Conservation (phyloP, 441 rosid species). For the Breynia disticha region DNA sequence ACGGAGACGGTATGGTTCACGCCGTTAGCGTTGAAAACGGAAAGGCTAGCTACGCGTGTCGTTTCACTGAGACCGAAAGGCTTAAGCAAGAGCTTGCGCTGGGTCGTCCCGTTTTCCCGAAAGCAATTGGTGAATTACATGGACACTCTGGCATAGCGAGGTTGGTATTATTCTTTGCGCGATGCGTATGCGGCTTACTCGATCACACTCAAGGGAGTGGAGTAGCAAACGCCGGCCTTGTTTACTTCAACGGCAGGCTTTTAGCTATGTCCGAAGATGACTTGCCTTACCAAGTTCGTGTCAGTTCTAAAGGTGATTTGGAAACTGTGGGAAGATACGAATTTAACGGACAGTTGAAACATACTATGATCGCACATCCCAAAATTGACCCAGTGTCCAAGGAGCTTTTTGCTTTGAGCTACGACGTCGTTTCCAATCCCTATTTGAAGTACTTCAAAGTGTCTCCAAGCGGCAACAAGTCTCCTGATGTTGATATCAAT, state of each 20-base stretch:
- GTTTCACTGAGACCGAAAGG: slow-evolving; percentile 62
- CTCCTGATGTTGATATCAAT: slow-evolving; percentile 56
- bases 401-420: slow-evolving; percentile 56
- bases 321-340: slow-evolving; percentile 47
- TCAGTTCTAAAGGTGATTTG: slow-evolving; percentile 46
- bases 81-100: slow-evolving; percentile 39
- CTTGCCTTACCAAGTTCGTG: slow-evolving; percentile 50
- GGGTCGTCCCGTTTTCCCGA: slow-evolving; percentile 65
- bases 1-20: slow-evolving; percentile 86
- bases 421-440: slow-evolving; percentile 50
- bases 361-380: slow-evolving; percentile 80
- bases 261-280: slow-evolving; percentile 87
- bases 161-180: slow-evolving; percentile 41
- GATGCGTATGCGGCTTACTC: slow-evolving; percentile 47
- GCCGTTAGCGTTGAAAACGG: slow-evolving; percentile 45
- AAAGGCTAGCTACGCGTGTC: slow-evolving; percentile 59
- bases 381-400: slow-evolving; percentile 56
- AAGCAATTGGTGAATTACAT: slow-evolving; percentile 74
- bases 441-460: slow-evolving; percentile 55
- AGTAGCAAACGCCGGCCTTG: slow-evolving; percentile 72
- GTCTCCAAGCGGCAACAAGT: slow-evolving; percentile 40
- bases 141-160: slow-evolving; percentile 74
- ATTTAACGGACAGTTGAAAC: slow-evolving; percentile 42
- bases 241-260: slow-evolving; percentile 52
- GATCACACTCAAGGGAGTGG: slow-evolving; percentile 57